These are phyloP conservation scores for Citrus maxima DNA, from an alignment of 345 rosid genomes.

Conservation along the genomic window DNA sequence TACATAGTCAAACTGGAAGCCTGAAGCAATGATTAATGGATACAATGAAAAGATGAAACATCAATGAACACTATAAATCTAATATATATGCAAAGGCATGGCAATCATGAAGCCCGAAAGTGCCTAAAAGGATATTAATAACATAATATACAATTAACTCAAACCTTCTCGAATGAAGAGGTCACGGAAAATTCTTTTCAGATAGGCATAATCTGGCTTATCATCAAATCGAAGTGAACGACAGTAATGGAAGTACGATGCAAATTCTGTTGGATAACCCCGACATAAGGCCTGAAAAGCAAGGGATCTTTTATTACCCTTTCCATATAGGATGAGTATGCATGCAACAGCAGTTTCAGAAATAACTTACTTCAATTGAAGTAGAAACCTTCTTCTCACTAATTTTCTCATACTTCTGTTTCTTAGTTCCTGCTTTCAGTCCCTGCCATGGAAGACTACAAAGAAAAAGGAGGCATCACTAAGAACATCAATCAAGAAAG, in stretches of 20 bases:
- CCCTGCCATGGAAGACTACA: constrained; percentile 99
- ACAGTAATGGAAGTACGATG: constrained; percentile 95
- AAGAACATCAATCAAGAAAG: background rate
- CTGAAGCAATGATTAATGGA: constrained; percentile 33
- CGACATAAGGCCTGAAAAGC: constrained; percentile 75
- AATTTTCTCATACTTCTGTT: constrained; percentile 94
- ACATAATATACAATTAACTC: background rate
- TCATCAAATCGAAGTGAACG: constrained; percentile 91
- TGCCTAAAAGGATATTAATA: background rate
- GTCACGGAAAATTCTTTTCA: constrained; percentile 90
- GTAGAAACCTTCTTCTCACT: constrained; percentile 98
- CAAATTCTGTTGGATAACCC: constrained; percentile 94
- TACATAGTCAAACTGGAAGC: constrained; percentile 93
- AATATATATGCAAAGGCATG: constrained; percentile 17
- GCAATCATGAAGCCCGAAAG: background rate
- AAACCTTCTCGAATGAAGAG: constrained; percentile 95
- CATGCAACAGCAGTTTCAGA: background rate
- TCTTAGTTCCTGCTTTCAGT: constrained; percentile 93
- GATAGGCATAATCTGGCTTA: constrained; percentile 91
- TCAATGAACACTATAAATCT: background rate
- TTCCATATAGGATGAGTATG: background rate
- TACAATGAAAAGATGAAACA: background rate
- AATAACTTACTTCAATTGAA: constrained; percentile 52
- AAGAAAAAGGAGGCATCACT: constrained; percentile 18
- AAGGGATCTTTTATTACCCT: background rate